phyloP scores from a whole-genome alignment of 2,329 filamentous ascomycete genomes.

The Fulvia fulva region DNA sequence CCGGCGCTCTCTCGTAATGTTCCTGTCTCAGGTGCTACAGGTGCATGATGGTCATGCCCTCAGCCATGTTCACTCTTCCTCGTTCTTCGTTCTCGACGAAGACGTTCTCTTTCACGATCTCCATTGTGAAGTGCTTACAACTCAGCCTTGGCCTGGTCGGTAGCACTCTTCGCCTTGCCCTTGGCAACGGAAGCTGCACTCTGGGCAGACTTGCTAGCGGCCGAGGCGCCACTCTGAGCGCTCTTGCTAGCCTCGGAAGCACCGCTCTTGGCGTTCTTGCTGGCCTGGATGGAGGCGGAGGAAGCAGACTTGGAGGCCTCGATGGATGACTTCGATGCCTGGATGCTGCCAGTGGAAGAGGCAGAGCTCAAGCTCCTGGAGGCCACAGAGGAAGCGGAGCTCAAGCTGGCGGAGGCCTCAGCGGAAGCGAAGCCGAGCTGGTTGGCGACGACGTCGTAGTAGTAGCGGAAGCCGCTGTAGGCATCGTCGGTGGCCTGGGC shows the following conservation, averaged over 20 bases:
- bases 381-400: conserved; percentile 31
- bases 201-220: conserved; percentile 11
- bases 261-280: conserved; percentile 29
- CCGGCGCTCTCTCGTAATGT: conserved; percentile 5
- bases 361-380: conserved; percentile 19
- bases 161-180: conserved; percentile 31
- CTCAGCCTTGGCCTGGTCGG: conserved; percentile 42
- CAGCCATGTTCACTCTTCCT: not conserved
- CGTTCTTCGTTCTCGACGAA: not conserved
- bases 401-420: conserved; percentile 33
- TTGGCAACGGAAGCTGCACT: not conserved
- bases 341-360: conserved; percentile 31
- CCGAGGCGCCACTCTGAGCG: not conserved
- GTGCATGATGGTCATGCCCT: not conserved
- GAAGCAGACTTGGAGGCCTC: conserved; percentile 28
- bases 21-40: conserved; percentile 12
- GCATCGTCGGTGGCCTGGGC: conserved; percentile 69
- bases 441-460: conserved; percentile 43
- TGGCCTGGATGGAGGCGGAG: conserved; percentile 30
- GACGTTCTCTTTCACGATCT: not conserved
- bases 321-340: conserved; percentile 23
- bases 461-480: conserved; percentile 31
- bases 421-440: conserved; percentile 44
- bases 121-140: conserved; percentile 33
- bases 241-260: conserved; percentile 31